Base-by-base conservation (phyloP, 768 basidiomycete species). In the Epithele typhae region DNA sequence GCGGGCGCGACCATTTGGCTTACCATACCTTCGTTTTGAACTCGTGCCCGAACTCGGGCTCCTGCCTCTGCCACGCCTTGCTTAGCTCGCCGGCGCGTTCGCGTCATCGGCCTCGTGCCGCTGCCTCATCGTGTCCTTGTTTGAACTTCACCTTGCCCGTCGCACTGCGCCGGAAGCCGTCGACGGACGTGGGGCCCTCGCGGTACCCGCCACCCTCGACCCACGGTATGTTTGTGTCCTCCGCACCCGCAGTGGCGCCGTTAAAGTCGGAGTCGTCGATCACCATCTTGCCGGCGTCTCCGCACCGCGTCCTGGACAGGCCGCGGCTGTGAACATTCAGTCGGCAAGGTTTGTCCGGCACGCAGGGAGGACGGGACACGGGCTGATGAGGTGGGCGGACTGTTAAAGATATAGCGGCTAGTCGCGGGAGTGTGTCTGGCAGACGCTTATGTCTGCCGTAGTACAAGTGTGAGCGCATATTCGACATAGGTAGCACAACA, bases 41-140 rank as follows among this genome's bases (percentile, higher is more conserved):
- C 64, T 98, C 93, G 12, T 81, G 81, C 11, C 96, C 96, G 40
- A 77, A 77, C 68, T 64, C 75, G 40, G 64, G 70, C 68, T 71
- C 78, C 65, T 70, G 79, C 73, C 66, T 74, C 57, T 67, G 64
- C n/a, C n/a, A n/a, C n/a, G n/a, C n/a, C 64, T 75, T 73, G 58
- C 68, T 78, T 72, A 69, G 77, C 76, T 65, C 72, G 34, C 59
- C 70, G 17, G 51, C n/a, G 66, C 70, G 33, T 61, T 83, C 41
- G 68, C 72, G 5, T 75, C 80, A 5, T 70, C 71, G 15, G 79
- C 80, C 49, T 82, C 78, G 40, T 86, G 77, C 49, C 92, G 69
- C 48, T 92, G 82, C 65, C 94, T 93, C 67, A 94, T 98, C 30
- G 92, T 97, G 59, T 95, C 86, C 64, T 96, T 97, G 72, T 96